phyloP scores from a whole-genome alignment of 2,329 filamentous ascomycete genomes.

The Fulvia fulva region DNA sequence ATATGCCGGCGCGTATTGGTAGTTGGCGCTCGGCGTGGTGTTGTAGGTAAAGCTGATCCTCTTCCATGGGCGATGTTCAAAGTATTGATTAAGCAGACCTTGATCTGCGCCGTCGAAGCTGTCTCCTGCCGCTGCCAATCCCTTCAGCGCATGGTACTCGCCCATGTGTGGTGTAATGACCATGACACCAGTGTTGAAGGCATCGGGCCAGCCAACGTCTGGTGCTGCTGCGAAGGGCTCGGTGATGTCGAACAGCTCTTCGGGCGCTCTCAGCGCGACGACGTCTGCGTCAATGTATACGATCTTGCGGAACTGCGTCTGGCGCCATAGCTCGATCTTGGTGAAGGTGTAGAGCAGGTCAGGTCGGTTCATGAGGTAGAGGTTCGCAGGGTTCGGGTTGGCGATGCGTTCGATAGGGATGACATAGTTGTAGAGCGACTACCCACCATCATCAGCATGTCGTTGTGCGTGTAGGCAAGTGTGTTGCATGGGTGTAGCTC shows the following conservation, averaged over 20 bases:
- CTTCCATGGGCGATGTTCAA: conserved; percentile 70
- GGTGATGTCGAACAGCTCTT: conserved; percentile 77
- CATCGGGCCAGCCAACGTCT: conserved; percentile 96
- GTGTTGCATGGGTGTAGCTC: conserved; percentile 8
- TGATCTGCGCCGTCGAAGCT: conserved; percentile 98
- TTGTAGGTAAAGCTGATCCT: conserved; percentile 94
- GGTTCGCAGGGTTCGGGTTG: conserved; percentile 73
- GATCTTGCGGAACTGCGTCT: conserved; percentile 83
- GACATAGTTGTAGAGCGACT: conserved; percentile 84
- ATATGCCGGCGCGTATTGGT: conserved; percentile 96
- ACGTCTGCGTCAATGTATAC: conserved; percentile 94
- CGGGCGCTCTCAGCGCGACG: conserved; percentile 82
- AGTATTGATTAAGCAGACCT: conserved; percentile 92
- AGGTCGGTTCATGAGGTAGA: conserved; percentile 84
- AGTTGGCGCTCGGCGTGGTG: conserved; percentile 91
- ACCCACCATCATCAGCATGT: conserved; percentile 9
- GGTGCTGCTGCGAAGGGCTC: conserved; percentile 69
- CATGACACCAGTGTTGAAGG: conserved; percentile 98
- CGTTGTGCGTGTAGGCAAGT: too few relatives aligned
- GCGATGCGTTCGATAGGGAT: conserved; percentile 77
- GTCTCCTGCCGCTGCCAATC: conserved; percentile 78
- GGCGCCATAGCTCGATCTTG: conserved; percentile 92
- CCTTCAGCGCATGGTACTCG: conserved; percentile 79
- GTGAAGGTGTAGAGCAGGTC: conserved; percentile 93
- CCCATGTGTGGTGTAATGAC: conserved; percentile 79